A percentile compares a stretch with the other conserved stretches of the same genome.
phyloP scores from a whole-genome alignment of 2,329 filamentous ascomycete species.

The Immersiporthe knoxdaviesiana region DNA sequence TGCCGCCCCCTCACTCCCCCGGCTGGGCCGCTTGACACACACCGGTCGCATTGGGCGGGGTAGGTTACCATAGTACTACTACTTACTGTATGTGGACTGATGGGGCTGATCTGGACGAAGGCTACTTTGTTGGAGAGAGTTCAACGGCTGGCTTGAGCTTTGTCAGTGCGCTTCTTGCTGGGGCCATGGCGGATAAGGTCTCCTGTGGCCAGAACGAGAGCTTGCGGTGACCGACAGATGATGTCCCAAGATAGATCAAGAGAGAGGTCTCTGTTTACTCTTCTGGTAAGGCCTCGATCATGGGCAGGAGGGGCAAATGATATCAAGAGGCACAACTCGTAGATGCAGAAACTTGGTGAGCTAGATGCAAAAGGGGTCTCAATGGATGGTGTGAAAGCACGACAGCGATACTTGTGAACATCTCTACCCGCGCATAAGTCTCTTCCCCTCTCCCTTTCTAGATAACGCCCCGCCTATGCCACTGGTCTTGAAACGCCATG shows the following conservation, averaged over 20 bases:
- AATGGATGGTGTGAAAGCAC: not conserved
- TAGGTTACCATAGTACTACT: not conserved
- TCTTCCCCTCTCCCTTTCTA: not conserved
- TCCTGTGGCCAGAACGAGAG: not conserved
- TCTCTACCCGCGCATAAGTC: not conserved
- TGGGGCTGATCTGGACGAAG: not conserved
- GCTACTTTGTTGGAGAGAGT: not conserved
- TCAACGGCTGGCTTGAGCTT: not conserved
- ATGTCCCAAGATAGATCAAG: not conserved
- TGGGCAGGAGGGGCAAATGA: too few species aligned
- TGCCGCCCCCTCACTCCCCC: too few species aligned
- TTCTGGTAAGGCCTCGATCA: not conserved
- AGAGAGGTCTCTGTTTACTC: not conserved
- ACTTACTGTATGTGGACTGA: not conserved
- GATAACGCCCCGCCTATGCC: not conserved
- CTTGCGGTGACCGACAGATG: not conserved
- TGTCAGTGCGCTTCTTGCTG: not conserved
- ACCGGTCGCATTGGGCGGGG: not conserved
- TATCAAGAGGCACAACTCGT: not conserved
- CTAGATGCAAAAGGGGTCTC: not conserved
- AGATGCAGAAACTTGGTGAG: not conserved
- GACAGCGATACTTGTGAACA: not conserved
- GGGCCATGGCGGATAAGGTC: not conserved
- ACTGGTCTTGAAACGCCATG: constrained; percentile 9
- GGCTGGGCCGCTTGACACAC: not conserved